Base-by-base conservation (phyloP, 768 basidiomycete genomes). In the Pulveroboletus frians region DNA sequence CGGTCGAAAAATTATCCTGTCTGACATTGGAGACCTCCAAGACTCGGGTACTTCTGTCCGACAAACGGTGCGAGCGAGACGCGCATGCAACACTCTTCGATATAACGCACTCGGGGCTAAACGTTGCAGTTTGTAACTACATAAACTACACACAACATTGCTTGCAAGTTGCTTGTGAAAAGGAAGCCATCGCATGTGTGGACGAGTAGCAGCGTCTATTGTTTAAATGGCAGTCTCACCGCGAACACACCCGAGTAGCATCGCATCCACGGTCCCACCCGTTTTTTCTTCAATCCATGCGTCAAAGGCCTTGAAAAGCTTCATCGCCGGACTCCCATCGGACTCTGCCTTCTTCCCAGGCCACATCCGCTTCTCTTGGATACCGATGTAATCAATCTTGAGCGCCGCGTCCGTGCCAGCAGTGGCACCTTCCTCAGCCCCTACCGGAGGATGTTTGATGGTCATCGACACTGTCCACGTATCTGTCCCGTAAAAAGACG, bases 291-390 rank as follows among this genome's bases (percentile, higher is more conserved):
- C 79, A 34, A 95, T 69, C 87, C 90, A 92, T 7, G 51, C 64
- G 65, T 95, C 90, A 30, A 96, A 71, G 43, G 75, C 69, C 55
- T 84, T 76, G 57, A 98, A 90, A 47, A 95, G 62, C 51, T 65
- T 64, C 81, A 94, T 88, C 26, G 85, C 77, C 2, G 79, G 62
- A 63, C 74, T 66, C 69, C 78, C 69, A 67, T 74, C 64, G 65
- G 65, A 67, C 69, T 81, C 66, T 1, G 59, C 59, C 57, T 63
- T 66, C 58, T 83, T 88, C 3, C 73, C 90, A 0, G 90, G 89
- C 86, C 87, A 93, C 78, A 92, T 87, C 36, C 80, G 83, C 51
- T 78, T 83, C 73, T 90, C 85, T 67, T 89, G 83, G 32, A 96
- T 75, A 1, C 90, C 90, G 10, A 88, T 76, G 61, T 85, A 96